These are phyloP conservation scores for Eutypa lata DNA, from an alignment of 2,329 filamentous ascomycete genomes.

Conservation along the genomic window DNA sequence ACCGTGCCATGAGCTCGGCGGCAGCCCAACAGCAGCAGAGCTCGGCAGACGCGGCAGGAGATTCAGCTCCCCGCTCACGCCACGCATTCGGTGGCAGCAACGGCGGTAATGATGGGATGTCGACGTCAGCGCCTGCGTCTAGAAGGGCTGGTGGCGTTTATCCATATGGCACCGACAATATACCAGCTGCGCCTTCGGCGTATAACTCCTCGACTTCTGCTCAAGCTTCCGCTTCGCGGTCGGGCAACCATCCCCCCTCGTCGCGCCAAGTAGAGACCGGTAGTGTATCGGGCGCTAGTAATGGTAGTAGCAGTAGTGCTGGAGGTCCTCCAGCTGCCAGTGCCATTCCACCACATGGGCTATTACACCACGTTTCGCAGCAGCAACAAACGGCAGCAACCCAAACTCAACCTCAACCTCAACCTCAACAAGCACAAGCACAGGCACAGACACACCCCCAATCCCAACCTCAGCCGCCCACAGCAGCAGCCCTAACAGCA, in stretches of 20 bases:
- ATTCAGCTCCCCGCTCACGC: constrained; percentile 13
- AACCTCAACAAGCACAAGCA: constrained; percentile 13
- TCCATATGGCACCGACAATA: background rate
- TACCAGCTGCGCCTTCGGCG: background rate
- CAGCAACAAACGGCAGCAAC: constrained; percentile 5
- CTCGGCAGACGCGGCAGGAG: constrained; percentile 8
- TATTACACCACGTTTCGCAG: background rate
- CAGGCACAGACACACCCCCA: constrained; percentile 27
- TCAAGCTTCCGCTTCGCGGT: background rate
- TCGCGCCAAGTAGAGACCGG: background rate
- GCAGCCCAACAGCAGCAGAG: constrained; percentile 20
- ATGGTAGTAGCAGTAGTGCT: background rate
- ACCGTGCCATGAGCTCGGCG: constrained; percentile 25
- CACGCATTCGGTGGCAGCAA: too few relatives aligned
- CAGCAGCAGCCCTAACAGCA: constrained; percentile 1
- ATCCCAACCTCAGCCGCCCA: background rate
- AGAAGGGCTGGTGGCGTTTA: background rate
- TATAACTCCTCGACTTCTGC: background rate
- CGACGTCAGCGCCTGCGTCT: too few relatives aligned
- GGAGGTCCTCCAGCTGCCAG: constrained; percentile 6
- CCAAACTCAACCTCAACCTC: background rate
- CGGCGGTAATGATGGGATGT: too few relatives aligned
- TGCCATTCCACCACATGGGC: background rate
- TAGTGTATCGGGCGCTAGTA: background rate
- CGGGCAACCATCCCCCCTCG: background rate